phyloP scores from a whole-genome alignment of 1,139 yeast genomes.

The Spathaspora sp. region DNA sequence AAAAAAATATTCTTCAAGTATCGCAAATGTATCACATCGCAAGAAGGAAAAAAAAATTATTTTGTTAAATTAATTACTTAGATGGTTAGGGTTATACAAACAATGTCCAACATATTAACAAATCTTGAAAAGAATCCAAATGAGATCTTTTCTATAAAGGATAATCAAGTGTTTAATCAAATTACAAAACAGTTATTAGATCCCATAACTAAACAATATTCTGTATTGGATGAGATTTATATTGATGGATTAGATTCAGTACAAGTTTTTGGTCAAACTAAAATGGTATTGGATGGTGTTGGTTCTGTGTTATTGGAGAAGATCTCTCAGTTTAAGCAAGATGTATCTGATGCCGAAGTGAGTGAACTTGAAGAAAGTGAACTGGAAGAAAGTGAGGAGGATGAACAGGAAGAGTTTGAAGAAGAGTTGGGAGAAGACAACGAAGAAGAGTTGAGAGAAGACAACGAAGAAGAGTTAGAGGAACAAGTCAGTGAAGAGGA shows the following conservation, averaged over 20 bases:
- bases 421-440: conserved; percentile 19
- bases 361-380: conserved; percentile 19
- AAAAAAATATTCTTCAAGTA: not conserved
- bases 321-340: conserved; percentile 13
- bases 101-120: not conserved
- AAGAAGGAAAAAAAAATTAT: not conserved
- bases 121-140: not conserved
- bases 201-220: conserved; percentile 60
- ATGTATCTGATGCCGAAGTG: conserved; percentile 8
- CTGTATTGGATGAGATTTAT: conserved; percentile 78
- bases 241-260: conserved; percentile 86
- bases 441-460: conserved; percentile 16
- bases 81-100: not conserved
- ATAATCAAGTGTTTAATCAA: conserved; percentile 24
- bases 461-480: conserved; percentile 19
- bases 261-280: conserved; percentile 93
- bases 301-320: conserved; percentile 35
- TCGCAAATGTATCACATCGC: not conserved
- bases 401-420: conserved; percentile 15
- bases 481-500: conserved; percentile 17
- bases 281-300: conserved; percentile 58
- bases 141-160: not conserved
- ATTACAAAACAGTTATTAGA: conserved; percentile 59
- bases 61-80: too few relatives aligned
- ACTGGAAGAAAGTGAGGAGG: conserved; percentile 17